Conservation (phyloP, 148 eudicot species). For the Euryodendron excelsum region DNA sequence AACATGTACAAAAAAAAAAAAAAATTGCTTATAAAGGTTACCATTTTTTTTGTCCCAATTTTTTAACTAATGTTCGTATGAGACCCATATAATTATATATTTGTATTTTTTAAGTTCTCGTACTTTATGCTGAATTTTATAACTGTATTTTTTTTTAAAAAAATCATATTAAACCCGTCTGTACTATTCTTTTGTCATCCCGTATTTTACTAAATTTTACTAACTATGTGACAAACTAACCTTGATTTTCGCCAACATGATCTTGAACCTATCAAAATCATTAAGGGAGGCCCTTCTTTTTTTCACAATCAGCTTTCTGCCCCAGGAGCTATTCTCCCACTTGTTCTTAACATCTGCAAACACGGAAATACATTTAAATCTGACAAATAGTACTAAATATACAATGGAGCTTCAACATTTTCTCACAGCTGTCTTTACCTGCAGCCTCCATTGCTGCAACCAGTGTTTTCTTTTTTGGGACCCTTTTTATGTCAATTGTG, state of each 20-base stretch:
- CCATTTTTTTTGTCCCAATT: no score
- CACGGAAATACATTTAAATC: background rate
- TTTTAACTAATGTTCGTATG: no score
- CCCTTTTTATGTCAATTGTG: slow-evolving; percentile 51
- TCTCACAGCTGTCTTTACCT: slow-evolving; percentile 30
- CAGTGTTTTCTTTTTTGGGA: slow-evolving; percentile 62
- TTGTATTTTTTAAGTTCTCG: no score
- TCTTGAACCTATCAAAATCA: slow-evolving; percentile 58
- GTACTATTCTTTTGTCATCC: no score
- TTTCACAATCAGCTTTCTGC: slow-evolving; percentile 53
- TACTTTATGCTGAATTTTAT: no score
- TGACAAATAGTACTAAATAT: background rate
- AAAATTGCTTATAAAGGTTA: no score
- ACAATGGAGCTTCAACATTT: background rate
- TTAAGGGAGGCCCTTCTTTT: slow-evolving; percentile 51
- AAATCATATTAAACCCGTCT: no score
- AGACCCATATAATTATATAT: no score
- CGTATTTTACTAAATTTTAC: no score
- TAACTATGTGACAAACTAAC: slow-evolving; percentile 22
- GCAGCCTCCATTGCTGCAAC: slow-evolving; percentile 79
- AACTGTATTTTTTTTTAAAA: no score
- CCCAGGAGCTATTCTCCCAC: slow-evolving; percentile 66
- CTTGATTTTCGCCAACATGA: slow-evolving; percentile 66
- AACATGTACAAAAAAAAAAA: no score
- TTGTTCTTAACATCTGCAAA: slow-evolving; percentile 50